These are phyloP conservation scores for Cutaneotrichosporon cavernicola DNA, from an alignment of 1,284 basidiomycete species.

Conservation along the genomic window DNA sequence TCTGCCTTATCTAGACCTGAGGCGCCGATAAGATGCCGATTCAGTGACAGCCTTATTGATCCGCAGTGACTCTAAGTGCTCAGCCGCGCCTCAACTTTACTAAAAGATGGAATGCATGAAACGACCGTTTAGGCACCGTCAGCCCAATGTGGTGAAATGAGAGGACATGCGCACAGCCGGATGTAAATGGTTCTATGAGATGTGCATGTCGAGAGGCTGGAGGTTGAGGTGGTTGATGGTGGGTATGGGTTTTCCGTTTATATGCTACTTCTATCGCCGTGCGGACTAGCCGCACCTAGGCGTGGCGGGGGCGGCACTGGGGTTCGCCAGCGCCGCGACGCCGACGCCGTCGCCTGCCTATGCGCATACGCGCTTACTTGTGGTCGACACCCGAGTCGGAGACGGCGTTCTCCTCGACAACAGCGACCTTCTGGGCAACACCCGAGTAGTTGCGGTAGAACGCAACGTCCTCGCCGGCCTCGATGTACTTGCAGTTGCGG, in stretches of 20 bases:
- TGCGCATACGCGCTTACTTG: conserved; percentile 29
- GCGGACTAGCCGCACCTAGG: not conserved
- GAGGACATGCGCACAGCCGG: conserved; percentile 9
- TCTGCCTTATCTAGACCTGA: not conserved
- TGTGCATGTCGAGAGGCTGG: conserved; percentile 1
- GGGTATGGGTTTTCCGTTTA: conserved; percentile 6
- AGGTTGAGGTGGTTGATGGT: not conserved
- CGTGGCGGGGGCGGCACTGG: conserved; percentile 2
- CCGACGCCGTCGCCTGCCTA: not conserved
- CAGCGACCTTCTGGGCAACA: conserved; percentile 66
- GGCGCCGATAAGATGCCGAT: too few species aligned
- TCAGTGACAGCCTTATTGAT: too few species aligned
- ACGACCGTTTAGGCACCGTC: conserved; percentile 14
- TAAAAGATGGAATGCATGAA: conserved; percentile 12
- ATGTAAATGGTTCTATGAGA: conserved; percentile 4
- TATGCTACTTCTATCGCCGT: conserved; percentile 5
- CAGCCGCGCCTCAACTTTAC: too few species aligned
- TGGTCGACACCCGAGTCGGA: conserved; percentile 83
- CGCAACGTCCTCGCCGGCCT: conserved; percentile 84
- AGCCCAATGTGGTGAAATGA: conserved; percentile 11
- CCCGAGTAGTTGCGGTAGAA: conserved; percentile 90
- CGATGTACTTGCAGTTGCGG: conserved; percentile 67
- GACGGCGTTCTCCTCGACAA: conserved; percentile 60
- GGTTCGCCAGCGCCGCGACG: not conserved
- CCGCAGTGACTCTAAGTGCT: too few species aligned